Conservation (phyloP, 495 filamentous ascomycete species). For the Podospora pseudoanserina region DNA sequence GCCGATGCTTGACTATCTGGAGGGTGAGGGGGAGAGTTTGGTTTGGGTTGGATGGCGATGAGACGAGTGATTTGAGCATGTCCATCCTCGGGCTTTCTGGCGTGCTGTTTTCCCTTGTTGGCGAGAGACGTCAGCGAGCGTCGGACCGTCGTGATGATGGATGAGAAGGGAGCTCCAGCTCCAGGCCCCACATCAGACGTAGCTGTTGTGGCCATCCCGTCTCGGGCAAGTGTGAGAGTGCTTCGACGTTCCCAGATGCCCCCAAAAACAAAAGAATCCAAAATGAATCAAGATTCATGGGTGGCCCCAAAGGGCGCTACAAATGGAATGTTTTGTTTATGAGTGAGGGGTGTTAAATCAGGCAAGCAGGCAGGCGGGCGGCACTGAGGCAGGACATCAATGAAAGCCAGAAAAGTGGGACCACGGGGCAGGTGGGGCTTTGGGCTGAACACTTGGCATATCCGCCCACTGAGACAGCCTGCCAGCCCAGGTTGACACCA, state of each 20-base stretch:
- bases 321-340: background rate
- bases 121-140: background rate
- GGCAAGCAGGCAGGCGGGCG: too few relatives aligned
- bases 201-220: background rate
- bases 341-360: background rate
- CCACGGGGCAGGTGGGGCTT: background rate
- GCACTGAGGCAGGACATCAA: background rate
- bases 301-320: too few relatives aligned
- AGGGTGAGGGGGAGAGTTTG: background rate
- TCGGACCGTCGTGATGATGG: background rate
- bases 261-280: too few relatives aligned
- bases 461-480: too few relatives aligned
- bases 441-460: background rate
- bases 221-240: background rate
- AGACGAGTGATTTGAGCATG: background rate
- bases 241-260: background rate
- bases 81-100: background rate
- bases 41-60: background rate
- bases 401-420: background rate
- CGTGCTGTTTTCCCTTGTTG: background rate
- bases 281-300: too few relatives aligned
- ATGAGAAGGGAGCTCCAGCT: background rate
- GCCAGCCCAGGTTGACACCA: too few relatives aligned
- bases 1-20: background rate
- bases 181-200: background rate